These are phyloP conservation scores for Cladosporium sp. DNA, from an alignment of 2,329 filamentous ascomycete genomes.

Conservation along the genomic window DNA sequence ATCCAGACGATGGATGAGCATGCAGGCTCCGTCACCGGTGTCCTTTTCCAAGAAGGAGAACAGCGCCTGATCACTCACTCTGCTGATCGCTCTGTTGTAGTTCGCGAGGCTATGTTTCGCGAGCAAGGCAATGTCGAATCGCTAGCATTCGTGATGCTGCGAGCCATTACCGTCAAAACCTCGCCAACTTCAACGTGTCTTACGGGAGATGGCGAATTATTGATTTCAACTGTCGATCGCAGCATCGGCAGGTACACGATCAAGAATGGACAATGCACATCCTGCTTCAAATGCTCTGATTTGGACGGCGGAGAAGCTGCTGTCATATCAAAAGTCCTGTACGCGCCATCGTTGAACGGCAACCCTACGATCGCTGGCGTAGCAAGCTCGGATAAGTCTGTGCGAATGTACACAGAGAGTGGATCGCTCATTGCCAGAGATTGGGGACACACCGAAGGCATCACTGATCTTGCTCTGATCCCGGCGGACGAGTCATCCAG, in stretches of 20 bases:
- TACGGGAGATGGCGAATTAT: slow-evolving; percentile 56
- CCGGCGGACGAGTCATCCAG: slow-evolving; percentile 36
- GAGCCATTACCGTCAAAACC: slow-evolving; percentile 76
- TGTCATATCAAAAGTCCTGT: slow-evolving; percentile 72
- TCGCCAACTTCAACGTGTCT: slow-evolving; percentile 82
- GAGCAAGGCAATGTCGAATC: slow-evolving; percentile 56
- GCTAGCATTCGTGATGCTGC: slow-evolving; percentile 71
- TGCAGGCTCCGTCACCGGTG: slow-evolving; percentile 73
- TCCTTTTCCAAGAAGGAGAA: slow-evolving; percentile 62
- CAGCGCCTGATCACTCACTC: slow-evolving; percentile 75
- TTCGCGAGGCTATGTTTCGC: slow-evolving; percentile 72
- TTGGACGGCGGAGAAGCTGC: slow-evolving; percentile 76
- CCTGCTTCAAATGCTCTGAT: slow-evolving; percentile 79
- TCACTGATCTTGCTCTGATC: slow-evolving; percentile 76
- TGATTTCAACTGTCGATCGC: slow-evolving; percentile 60
- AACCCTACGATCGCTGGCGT: slow-evolving; percentile 75
- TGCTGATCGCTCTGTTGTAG: slow-evolving; percentile 78
- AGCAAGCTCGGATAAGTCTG: slow-evolving; percentile 93
- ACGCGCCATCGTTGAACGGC: slow-evolving; percentile 52
- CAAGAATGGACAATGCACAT: slow-evolving; percentile 63
- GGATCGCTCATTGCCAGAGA: slow-evolving; percentile 79
- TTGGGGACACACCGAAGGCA: slow-evolving; percentile 92
- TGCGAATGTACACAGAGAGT: slow-evolving; percentile 80
- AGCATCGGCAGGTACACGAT: slow-evolving; percentile 52
- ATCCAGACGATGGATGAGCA: slow-evolving; percentile 93